Percentiles rank a stretch among this genome's conserved stretches.
Evolutionary conservation across 148 eudicot species (phyloP).

Genomic region (Amaranthus hypochondriacus): DNA sequence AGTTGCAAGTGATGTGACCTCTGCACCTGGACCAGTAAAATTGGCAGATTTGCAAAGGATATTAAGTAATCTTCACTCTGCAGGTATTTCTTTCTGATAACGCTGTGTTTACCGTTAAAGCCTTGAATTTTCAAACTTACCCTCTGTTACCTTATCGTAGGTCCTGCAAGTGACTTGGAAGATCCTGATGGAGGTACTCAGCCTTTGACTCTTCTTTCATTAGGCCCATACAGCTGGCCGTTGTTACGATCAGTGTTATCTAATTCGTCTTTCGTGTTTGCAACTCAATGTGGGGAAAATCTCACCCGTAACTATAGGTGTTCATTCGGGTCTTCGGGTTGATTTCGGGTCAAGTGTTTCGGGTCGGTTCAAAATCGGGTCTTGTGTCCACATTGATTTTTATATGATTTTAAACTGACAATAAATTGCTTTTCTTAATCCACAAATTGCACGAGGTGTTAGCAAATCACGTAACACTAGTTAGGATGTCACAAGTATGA

Average conservation of each 20-base stretch:
- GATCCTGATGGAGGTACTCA: constrained; percentile 91
- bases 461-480: too few species aligned
- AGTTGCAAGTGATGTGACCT: constrained; percentile 74
- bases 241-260: neutral
- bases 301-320: too few species aligned
- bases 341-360: too few species aligned
- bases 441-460: too few species aligned
- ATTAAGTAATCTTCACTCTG: constrained; percentile 72
- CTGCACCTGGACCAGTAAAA: constrained; percentile 88
- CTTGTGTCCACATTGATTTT: too few species aligned
- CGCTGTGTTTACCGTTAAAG: neutral
- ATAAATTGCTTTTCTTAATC: too few species aligned
- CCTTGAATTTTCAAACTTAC: constrained; percentile 13
- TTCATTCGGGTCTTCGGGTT: too few species aligned
- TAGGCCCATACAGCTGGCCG: neutral
- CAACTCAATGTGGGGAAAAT: too few species aligned
- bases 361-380: too few species aligned
- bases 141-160: constrained; percentile 18
- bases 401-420: too few species aligned
- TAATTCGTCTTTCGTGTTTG: neutral
- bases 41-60: constrained; percentile 90
- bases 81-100: constrained; percentile 39
- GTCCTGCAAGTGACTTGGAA: constrained; percentile 44
- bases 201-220: neutral
- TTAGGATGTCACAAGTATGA: too few species aligned